Base-by-base conservation (phyloP, 2,329 filamentous ascomycete species). In the Penicillium sp. region DNA sequence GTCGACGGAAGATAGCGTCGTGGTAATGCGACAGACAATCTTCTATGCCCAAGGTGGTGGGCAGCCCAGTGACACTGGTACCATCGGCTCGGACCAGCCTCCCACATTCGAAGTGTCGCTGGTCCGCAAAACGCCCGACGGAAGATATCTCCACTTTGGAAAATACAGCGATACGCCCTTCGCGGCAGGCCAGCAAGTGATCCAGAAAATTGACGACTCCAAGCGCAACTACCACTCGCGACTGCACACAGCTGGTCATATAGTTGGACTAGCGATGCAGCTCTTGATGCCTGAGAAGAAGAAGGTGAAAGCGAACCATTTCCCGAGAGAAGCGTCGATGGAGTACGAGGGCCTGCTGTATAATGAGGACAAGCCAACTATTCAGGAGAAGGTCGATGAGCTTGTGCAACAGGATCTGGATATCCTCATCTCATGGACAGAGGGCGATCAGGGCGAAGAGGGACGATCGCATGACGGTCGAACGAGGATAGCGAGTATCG, bases 271-370 rank as follows among this genome's bases (percentile, higher is more conserved):
- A 8, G 66, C 66, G 2, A 67, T 70, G 63, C 55, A 65, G 29
- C 54, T 66, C 38, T 52, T 70, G 14, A 54, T 57, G 18, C 59
- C 62, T 3, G 57, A 65, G 9, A 56, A 62, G 56, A 65, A 65
- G 29, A 65, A 70, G 42, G 52, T 67, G 14, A 70, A 70, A 39
- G 67, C 68, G 8, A 69, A 68, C 32, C 68, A 70, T 59, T 61
- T 61, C 4, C 68, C 68, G 1, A 57, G 60, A 1, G 63, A 67
- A 36, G 66, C 68, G 2, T 62, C 56, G 40, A 60, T 69, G 58
- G 67, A 70, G 27, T 70, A 67, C 18, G 58, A 67, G 34, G 68
- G 67, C 2, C 43, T 70, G 27, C 48, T 70, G 22, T 67, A 67
- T 43, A 64, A 64, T 39, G 67, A 70, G 54, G 64, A 67, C 22